Evolutionary conservation across 306 rosid genomes (phyloP).

Genomic region (Medicago ruthenica): DNA sequence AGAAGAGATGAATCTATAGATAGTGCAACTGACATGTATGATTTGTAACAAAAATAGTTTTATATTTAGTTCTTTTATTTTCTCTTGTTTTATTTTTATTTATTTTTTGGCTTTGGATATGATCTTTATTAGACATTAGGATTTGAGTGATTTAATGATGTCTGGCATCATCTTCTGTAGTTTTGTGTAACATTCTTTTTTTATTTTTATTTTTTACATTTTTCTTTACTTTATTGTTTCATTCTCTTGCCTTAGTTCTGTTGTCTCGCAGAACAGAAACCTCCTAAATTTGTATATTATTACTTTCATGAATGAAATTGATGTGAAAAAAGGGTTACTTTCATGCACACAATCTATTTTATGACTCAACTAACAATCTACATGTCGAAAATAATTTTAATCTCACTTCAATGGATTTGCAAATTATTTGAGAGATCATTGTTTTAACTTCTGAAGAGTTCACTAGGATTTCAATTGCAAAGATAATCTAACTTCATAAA

Average conservation of each 20-base stretch:
- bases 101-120: conserved; percentile 36
- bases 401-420: too few species aligned
- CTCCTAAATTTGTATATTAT: conserved; percentile 48
- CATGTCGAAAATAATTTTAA: too few species aligned
- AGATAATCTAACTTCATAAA: too few species aligned
- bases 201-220: not conserved
- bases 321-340: conserved; percentile 11
- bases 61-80: conserved; percentile 37
- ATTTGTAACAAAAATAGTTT: conserved; percentile 57
- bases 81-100: conserved; percentile 1
- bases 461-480: too few species aligned
- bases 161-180: conserved; percentile 39
- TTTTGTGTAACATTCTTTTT: conserved; percentile 2
- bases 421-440: too few species aligned
- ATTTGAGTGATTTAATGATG: conserved; percentile 39
- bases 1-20: conserved; percentile 87
- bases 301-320: conserved; percentile 46
- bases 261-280: conserved; percentile 43
- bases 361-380: not conserved
- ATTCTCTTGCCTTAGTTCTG: conserved; percentile 27
- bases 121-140: conserved; percentile 28
- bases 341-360: not conserved
- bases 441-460: too few species aligned
- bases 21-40: conserved; percentile 71
- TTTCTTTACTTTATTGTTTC: not conserved